These are phyloP conservation scores for Spatholobus suberectus DNA, from an alignment of 306 rosid genomes.

Conservation along the genomic window DNA sequence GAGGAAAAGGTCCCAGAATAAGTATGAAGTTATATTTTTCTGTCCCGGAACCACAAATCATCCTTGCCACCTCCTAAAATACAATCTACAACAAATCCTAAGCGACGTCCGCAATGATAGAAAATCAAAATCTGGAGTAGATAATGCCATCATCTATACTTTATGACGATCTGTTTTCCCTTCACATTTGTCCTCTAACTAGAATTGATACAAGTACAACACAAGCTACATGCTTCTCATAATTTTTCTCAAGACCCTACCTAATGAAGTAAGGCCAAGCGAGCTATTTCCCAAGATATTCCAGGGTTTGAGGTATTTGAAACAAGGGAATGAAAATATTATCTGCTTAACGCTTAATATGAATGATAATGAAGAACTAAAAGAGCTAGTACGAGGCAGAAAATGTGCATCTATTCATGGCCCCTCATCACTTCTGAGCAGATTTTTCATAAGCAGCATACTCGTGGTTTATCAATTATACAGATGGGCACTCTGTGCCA, in stretches of 20 bases:
- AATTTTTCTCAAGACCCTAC: conserved; percentile 36
- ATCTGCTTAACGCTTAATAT: conserved; percentile 38
- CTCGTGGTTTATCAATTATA: conserved; percentile 12
- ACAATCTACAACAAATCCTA: conserved; percentile 40
- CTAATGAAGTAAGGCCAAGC: conserved; percentile 30
- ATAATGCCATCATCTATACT: conserved; percentile 36
- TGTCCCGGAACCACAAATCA: conserved; percentile 1
- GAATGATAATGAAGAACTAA: conserved; percentile 40
- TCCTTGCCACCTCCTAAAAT: conserved; percentile 20
- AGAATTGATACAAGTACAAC: conserved; percentile 36
- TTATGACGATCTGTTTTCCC: conserved; percentile 33
- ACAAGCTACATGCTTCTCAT: conserved; percentile 49
- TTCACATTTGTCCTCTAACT: conserved; percentile 20
- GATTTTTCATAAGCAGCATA: conserved; percentile 42
- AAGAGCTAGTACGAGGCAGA: conserved; percentile 30
- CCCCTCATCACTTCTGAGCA: conserved; percentile 44
- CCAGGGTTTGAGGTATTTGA: conserved; percentile 27
- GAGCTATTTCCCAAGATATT: conserved; percentile 41
- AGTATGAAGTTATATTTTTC: not conserved
- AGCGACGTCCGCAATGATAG: conserved; percentile 16
- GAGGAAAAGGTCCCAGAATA: conserved; percentile 19
- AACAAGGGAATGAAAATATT: conserved; percentile 5
- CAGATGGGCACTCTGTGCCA: conserved; percentile 36
- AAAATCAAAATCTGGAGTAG: conserved; percentile 32
- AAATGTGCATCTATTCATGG: conserved; percentile 47